Conservation (phyloP, 2,329 filamentous ascomycete genomes). For the Talaromyces sp. region DNA sequence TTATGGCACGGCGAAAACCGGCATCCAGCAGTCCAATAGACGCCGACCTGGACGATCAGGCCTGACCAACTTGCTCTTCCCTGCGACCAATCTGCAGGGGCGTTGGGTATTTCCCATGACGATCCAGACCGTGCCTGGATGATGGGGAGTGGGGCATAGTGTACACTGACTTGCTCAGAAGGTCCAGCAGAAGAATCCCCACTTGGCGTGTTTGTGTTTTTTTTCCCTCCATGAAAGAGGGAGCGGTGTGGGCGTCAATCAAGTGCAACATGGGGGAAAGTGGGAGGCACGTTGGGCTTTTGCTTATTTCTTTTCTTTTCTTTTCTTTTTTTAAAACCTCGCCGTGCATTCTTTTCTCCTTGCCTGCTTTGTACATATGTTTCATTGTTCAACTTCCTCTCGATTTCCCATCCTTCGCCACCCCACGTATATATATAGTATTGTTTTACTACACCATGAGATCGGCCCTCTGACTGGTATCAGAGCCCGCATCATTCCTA, state of each 20-base stretch:
- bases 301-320: too few relatives aligned
- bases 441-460: background rate
- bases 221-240: background rate
- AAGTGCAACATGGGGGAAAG: background rate
- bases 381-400: too few relatives aligned
- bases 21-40: background rate
- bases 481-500: background rate
- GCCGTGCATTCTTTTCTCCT: background rate
- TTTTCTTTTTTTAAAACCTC: background rate
- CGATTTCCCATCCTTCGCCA: background rate
- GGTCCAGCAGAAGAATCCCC: background rate
- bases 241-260: background rate
- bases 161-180: background rate
- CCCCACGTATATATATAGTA: background rate
- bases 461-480: background rate
- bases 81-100: conserved; percentile 4
- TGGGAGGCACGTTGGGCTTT: too few relatives aligned
- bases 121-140: conserved; percentile 1
- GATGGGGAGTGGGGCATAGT: background rate
- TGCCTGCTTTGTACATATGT: background rate
- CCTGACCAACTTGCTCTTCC: background rate
- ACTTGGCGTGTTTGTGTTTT: background rate
- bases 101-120: background rate
- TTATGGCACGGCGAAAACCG: too few relatives aligned
- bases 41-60: background rate